These are phyloP conservation scores for Candida coleopterorum DNA, from an alignment of 805 yeast genomes.

Conservation along the genomic window DNA sequence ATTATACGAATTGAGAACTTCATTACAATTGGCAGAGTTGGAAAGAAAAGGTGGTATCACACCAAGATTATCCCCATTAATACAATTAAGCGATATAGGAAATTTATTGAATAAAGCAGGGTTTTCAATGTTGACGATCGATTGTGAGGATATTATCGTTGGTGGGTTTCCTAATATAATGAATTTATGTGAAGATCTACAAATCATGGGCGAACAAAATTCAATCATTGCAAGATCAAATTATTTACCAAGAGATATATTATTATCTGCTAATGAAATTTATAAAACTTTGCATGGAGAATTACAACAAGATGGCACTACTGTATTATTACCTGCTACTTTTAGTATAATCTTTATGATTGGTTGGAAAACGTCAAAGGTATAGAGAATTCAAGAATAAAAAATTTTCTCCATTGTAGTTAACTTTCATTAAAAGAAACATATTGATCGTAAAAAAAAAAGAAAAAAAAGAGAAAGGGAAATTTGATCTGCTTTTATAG, in stretches of 20 bases:
- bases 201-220: slow-evolving; percentile 81
- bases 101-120: slow-evolving; percentile 68
- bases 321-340: slow-evolving; percentile 66
- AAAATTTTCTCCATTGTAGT: no score
- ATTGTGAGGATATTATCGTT: slow-evolving; percentile 77
- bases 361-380: slow-evolving; percentile 77
- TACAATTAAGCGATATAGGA: slow-evolving; percentile 74
- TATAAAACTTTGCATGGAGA: slow-evolving; percentile 70
- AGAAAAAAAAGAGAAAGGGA: no score
- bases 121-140: slow-evolving; percentile 75
- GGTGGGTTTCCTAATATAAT: slow-evolving; percentile 68
- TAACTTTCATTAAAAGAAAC: no score
- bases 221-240: slow-evolving; percentile 50
- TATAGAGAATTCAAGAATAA: no score
- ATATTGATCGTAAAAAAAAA: no score
- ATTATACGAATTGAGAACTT: slow-evolving; percentile 73
- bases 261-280: slow-evolving; percentile 73
- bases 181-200: slow-evolving; percentile 65
- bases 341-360: slow-evolving; percentile 76
- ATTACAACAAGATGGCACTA: slow-evolving; percentile 37
- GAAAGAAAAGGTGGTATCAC: slow-evolving; percentile 77
- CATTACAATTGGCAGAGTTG: slow-evolving; percentile 76
- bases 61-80: slow-evolving; percentile 78
- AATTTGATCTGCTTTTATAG: no score
- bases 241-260: slow-evolving; percentile 48